Percentiles rank a stretch among this genome's conserved stretches.
Conservation (phyloP, 257 asterid genomes). For the Solanum clarkiae region DNA sequence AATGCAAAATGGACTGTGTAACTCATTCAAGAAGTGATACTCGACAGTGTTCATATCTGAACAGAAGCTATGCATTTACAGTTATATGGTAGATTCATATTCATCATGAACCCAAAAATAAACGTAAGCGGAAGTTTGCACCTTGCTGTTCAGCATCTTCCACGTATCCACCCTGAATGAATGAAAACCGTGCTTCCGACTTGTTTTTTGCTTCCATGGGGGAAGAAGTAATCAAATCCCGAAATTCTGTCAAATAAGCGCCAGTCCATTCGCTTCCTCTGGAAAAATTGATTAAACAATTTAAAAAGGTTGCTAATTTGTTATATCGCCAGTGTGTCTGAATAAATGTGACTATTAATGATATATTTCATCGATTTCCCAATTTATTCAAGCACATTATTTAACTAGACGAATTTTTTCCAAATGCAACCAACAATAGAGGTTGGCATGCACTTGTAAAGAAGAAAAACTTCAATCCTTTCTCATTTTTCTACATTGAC, state of each 20-base stretch:
- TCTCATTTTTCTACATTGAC: neutral
- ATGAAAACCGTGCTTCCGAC: conserved; percentile 80
- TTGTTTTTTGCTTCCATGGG: conserved; percentile 27
- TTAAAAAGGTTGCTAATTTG: neutral
- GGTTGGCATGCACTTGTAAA: neutral
- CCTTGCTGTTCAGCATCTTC: conserved; percentile 67
- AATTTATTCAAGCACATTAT: neutral
- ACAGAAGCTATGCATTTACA: neutral
- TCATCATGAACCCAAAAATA: neutral
- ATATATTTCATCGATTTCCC: neutral
- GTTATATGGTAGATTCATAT: neutral
- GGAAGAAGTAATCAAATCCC: conserved; percentile 53
- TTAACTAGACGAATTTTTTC: neutral
- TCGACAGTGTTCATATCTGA: neutral
- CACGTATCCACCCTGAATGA: conserved; percentile 75
- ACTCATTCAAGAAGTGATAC: neutral
- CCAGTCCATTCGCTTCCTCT: conserved; percentile 96
- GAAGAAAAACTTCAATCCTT: neutral
- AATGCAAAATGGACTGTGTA: neutral
- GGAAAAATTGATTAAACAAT: neutral
- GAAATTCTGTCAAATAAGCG: conserved; percentile 58
- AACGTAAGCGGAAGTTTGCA: neutral
- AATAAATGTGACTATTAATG: neutral
- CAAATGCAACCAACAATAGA: neutral
- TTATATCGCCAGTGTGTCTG: neutral